phyloP scores from a whole-genome alignment of 441 rosid species.

The Pelargonium myrrhifolium region DNA sequence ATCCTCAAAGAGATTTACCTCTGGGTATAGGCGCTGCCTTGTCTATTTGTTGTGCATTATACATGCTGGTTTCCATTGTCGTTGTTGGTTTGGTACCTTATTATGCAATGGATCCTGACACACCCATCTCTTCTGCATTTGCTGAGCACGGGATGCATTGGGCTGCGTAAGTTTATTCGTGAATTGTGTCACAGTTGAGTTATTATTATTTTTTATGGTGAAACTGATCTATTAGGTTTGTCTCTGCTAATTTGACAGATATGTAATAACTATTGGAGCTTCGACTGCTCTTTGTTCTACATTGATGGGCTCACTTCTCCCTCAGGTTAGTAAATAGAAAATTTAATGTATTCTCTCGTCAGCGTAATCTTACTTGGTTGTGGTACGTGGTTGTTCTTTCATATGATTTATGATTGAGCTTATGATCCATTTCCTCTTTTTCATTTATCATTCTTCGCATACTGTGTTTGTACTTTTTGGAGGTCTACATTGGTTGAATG shows the following conservation, averaged over 20 bases:
- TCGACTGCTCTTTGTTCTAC: conserved; percentile 92
- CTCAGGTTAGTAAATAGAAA: conserved; percentile 54
- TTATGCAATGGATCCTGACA: conserved; percentile 89
- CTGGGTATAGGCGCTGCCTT: conserved; percentile 81
- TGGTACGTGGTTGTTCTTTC: too few species aligned
- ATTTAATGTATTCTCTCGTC: not conserved
- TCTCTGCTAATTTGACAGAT: conserved; percentile 37
- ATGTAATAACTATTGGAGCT: conserved; percentile 78
- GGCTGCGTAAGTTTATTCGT: conserved; percentile 69
- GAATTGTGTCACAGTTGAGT: conserved; percentile 6
- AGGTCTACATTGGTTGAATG: too few species aligned
- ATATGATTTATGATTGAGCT: too few species aligned
- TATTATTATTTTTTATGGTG: not conserved
- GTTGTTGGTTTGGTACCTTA: conserved; percentile 93
- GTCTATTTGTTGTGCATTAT: conserved; percentile 69
- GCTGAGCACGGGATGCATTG: conserved; percentile 83
- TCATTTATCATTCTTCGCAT: too few species aligned
- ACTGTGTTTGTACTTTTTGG: too few species aligned
- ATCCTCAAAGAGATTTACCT: conserved; percentile 94
- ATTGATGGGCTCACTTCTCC: conserved; percentile 88
- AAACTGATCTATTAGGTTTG: conserved; percentile 2
- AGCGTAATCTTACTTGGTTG: too few species aligned
- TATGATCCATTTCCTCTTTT: too few species aligned
- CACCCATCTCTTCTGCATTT: conserved; percentile 95
- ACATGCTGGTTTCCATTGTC: conserved; percentile 82